These are phyloP conservation scores for Chalciporus sphaerocephalus DNA, from an alignment of 768 basidiomycete species.

Conservation along the genomic window DNA sequence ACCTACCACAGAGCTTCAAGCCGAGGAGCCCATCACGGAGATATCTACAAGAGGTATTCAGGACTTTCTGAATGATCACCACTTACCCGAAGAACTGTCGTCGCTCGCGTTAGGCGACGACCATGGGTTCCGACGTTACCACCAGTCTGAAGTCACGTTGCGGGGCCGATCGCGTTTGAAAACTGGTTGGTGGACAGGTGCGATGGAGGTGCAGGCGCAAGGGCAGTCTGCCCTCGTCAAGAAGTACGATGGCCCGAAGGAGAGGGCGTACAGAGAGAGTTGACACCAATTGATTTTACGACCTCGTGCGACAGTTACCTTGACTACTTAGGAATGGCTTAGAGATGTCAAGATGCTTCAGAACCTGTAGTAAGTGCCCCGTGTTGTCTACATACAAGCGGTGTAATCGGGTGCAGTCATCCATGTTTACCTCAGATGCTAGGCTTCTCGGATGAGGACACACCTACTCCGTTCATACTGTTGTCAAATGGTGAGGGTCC, in stretches of 20 bases:
- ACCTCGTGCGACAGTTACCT: not conserved
- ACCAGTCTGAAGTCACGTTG: conserved; percentile 45
- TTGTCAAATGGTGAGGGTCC: conserved; percentile 40
- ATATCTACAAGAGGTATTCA: conserved; percentile 15
- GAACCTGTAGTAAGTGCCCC: conserved; percentile 41
- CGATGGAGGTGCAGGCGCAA: conserved; percentile 37
- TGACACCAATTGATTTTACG: not conserved
- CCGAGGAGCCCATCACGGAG: conserved; percentile 16
- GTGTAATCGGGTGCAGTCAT: conserved; percentile 32
- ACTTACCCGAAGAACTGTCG: conserved; percentile 20
- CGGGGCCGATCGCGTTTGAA: conserved; percentile 34
- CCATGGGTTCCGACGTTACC: conserved; percentile 47
- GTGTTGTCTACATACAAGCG: not conserved
- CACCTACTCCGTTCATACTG: conserved; percentile 48
- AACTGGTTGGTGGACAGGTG: conserved; percentile 48
- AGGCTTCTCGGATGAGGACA: conserved; percentile 43
- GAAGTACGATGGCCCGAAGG: conserved; percentile 39
- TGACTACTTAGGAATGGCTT: conserved; percentile 45
- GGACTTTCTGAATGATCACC: conserved; percentile 19
- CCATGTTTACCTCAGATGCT: conserved; percentile 52
- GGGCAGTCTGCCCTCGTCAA: conserved; percentile 41
- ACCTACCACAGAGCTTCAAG: not conserved
- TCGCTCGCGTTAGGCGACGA: conserved; percentile 23
- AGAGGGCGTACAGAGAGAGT: conserved; percentile 32
- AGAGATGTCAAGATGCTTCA: conserved; percentile 48